Conservation (phyloP, 257 asterid genomes). For the Gentiana straminea region DNA sequence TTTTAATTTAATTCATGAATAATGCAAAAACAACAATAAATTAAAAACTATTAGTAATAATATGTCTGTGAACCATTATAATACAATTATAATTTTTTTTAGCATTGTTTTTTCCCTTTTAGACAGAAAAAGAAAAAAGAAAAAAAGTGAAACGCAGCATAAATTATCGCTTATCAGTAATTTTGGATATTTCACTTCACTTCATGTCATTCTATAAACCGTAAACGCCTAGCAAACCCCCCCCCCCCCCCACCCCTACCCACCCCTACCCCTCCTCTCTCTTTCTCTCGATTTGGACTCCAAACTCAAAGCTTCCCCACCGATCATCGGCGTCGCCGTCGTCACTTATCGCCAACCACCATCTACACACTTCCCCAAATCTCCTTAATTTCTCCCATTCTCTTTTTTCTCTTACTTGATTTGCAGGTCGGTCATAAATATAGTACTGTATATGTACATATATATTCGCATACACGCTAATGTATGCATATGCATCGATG, state of each 20-base stretch:
- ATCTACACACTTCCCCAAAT: constrained; percentile 5
- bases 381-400: constrained; percentile 4
- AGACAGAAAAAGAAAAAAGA: no score
- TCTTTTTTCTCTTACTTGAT: constrained; percentile 6
- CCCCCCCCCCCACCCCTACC: constrained; percentile 8
- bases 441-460: not conserved
- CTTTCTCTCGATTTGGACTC: constrained; percentile 50
- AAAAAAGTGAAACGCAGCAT: not conserved
- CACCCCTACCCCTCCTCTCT: constrained; percentile 7
- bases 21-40: not conserved
- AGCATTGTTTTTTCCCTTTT: not conserved
- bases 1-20: not conserved
- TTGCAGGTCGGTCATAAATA: constrained; percentile 10
- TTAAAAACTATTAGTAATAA: not conserved
- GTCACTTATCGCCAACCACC: constrained; percentile 14
- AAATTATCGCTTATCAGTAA: not conserved
- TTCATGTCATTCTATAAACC: constrained; percentile 21
- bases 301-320: constrained; percentile 20
- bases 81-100: not conserved
- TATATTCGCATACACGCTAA: not conserved
- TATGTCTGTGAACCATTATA: no score
- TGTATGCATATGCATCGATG: not conserved
- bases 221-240: constrained; percentile 16
- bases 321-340: constrained; percentile 9
- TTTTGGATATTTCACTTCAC: not conserved